Evolutionary conservation across 768 basidiomycete genomes (phyloP), one percentile per base, ranked within the genome.

Genomic region (Trametes cubensis): DNA sequence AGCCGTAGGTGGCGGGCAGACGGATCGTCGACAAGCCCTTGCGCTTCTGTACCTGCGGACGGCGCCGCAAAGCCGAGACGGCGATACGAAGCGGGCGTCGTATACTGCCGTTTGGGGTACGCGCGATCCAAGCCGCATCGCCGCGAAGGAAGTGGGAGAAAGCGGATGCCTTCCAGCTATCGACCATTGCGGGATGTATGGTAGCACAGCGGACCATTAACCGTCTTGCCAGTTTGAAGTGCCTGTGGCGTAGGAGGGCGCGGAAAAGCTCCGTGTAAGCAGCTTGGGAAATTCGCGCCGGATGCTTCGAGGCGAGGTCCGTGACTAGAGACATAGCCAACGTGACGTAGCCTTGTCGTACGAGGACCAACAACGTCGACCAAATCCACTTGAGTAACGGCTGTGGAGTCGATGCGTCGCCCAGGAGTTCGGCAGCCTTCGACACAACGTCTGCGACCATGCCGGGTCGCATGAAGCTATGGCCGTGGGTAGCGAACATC

Each of bases 321-420:
- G 79, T 71, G 44, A 85, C 71, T 25, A 85, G 65, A 44, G 72
- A 62, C 1, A 82, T 65, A 10, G 80, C 75, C 21, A 72, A 67
- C 0, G 67, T 63, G 10, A 79, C 72, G 46, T 79, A 75, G 10
- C 58, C 56, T 13, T 59, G 52, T 15, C 46, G 52, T 18, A 62
- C 28, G 21, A 67, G 57, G 17, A 46, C 39, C 5, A 51, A 34
- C 26, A 67, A 40, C 10, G 58, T 25, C 6, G 46, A 20, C 17
- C 39, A 51, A 8, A 67, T 26, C 6, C n/a, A 28, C 3, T 15
- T 18, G 8, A 56, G 30, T 4, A 59, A 40, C 8, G 34, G 57
- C 10, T 50, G 38, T 25, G 49, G 54, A 13, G 52, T 11, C 18
- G 50, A 6, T 17, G 47, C 30, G 17, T 60, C 38, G 8, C 34